Conservation (phyloP, 2,329 filamentous ascomycete genomes). For the Hymenoscyphus fructigenus region DNA sequence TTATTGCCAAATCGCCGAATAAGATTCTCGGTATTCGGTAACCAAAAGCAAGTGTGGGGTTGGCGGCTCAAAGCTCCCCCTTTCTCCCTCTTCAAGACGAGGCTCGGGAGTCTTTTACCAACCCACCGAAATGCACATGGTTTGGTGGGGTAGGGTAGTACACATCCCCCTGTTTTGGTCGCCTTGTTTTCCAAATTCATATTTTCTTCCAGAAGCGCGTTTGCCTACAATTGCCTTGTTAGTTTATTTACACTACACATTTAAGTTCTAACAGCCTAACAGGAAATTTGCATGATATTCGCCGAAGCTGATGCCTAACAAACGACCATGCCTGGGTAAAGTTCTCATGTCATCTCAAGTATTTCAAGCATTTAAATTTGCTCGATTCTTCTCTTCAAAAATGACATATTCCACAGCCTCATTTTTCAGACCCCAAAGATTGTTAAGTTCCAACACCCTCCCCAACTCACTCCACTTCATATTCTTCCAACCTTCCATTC, state of each 20-base stretch:
- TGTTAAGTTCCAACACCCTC: background rate
- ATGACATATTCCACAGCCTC: background rate
- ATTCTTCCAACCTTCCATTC: too few species aligned
- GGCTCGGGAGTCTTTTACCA: too few species aligned
- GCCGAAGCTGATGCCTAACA: too few species aligned
- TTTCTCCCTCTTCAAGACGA: too few species aligned
- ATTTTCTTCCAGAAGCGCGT: background rate
- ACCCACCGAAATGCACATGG: too few species aligned
- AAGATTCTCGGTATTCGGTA: too few species aligned
- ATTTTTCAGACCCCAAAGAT: background rate
- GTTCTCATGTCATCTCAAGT: background rate
- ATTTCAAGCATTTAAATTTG: background rate
- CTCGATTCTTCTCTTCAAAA: background rate
- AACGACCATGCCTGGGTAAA: background rate
- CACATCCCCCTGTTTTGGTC: background rate
- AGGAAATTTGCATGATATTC: too few species aligned
- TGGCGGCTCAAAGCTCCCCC: too few species aligned
- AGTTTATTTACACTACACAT: background rate
- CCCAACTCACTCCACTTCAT: too few species aligned
- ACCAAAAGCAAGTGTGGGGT: too few species aligned
- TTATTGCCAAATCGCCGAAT: too few species aligned
- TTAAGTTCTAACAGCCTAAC: background rate
- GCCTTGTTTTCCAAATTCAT: background rate
- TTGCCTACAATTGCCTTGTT: background rate
- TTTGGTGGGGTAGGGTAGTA: too few species aligned